A percentile compares a stretch with the other conserved stretches of the same genome.
Conservation (phyloP, 2,329 filamentous ascomycete genomes). For the Sphaerulina musiva region DNA sequence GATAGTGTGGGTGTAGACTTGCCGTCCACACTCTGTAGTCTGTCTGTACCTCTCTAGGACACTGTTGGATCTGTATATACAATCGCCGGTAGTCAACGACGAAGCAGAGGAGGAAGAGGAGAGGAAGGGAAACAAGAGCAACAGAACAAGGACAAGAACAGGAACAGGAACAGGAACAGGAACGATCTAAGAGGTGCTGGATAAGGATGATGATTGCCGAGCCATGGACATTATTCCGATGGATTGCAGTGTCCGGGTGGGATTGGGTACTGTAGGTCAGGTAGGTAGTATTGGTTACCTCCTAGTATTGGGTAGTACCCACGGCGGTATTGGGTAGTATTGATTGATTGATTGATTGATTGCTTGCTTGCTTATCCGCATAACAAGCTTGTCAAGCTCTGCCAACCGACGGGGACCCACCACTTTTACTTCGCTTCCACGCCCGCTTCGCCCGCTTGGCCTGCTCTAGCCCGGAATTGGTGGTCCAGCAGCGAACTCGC, state of each 20-base stretch:
- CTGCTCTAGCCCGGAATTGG: constrained; percentile 17
- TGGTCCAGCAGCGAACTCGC: constrained; percentile 17
- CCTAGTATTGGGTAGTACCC: no score
- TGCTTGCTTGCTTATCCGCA: constrained; percentile 3
- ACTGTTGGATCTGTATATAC: not conserved
- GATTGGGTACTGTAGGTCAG: no score
- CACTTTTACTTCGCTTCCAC: constrained; percentile 12
- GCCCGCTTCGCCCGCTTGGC: not conserved
- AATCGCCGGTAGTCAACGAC: not conserved
- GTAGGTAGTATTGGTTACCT: no score
- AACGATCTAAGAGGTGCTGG: not conserved
- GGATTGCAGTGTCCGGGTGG: no score
- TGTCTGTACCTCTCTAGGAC: no score
- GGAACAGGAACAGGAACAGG: not conserved
- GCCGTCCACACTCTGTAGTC: not conserved
- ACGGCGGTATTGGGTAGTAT: constrained; percentile 10
- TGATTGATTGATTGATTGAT: no score
- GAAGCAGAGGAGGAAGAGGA: not conserved
- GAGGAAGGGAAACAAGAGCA: no score
- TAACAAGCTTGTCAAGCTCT: constrained; percentile 1
- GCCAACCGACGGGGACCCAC: constrained; percentile 10
- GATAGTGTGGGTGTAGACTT: no score
- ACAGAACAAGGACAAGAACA: no score
- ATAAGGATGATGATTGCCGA: no score
- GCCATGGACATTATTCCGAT: no score